A percentile compares a stretch with the other conserved stretches of the same genome.
These are phyloP conservation scores for Aspergillus sp. DNA, from an alignment of 2,329 filamentous ascomycete species.

Conservation along the genomic window DNA sequence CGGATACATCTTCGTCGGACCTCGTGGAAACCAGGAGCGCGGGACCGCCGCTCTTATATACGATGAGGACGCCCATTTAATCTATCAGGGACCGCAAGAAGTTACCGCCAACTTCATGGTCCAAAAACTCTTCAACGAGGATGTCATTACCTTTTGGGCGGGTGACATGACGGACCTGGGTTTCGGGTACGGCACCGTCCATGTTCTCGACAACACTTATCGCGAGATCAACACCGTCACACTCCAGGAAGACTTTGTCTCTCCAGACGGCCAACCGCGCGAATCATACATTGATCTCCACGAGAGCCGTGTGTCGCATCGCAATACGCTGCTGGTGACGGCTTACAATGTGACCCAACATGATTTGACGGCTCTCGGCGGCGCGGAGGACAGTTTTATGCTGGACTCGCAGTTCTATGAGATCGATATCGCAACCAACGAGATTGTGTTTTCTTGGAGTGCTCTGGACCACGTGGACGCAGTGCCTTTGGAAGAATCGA, in stretches of 20 bases:
- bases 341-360: constrained; percentile 36
- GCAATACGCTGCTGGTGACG: constrained; percentile 36
- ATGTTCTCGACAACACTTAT: constrained; percentile 36
- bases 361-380: constrained; percentile 31
- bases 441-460: constrained; percentile 35
- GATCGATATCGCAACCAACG: constrained; percentile 35
- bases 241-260: constrained; percentile 26
- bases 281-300: constrained; percentile 38
- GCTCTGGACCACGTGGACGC: constrained; percentile 32
- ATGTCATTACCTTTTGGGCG: constrained; percentile 40
- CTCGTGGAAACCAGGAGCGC: constrained; percentile 26
- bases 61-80: constrained; percentile 34
- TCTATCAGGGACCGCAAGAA: constrained; percentile 36
- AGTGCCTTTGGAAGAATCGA: constrained; percentile 30
- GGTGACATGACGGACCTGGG: constrained; percentile 29
- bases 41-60: constrained; percentile 38
- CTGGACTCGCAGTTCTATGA: constrained; percentile 36
- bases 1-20: constrained; percentile 37
- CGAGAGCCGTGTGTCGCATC: constrained; percentile 33
- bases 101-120: constrained; percentile 36
- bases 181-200: constrained; percentile 31
- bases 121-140: constrained; percentile 32
- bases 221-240: constrained; percentile 33
- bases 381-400: constrained; percentile 31
- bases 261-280: constrained; percentile 18